Evolutionary conservation across 306 rosid genomes (phyloP), one percentile per base, ranked within the genome.

Genomic region (Luffa acutangula): DNA sequence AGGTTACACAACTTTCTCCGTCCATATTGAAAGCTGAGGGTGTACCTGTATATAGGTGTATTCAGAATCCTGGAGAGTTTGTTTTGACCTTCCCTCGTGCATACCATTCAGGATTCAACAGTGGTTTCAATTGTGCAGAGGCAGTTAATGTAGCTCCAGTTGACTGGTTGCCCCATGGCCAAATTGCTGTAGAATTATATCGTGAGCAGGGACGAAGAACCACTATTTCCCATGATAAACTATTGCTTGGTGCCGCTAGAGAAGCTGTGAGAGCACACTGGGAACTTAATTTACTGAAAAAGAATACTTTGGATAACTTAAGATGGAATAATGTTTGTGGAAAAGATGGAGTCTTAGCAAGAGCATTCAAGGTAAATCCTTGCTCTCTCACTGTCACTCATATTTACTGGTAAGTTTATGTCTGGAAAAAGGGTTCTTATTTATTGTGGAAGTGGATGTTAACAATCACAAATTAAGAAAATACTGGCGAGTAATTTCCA

Each of bases 111-210:
- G 99, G 99, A 78, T 96, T 96, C 89, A 96, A 96, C 86, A 90
- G 96, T 39, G 99, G 99, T 83, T 95, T 95, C 96, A 95, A 95
- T 87, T 93, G 97, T 86, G 99, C 99, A 0, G 99, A 96, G 97
- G 99, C 99, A 62, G 99, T 96, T 81, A 96, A 96, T 80, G 99
- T 93, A 18, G 99, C 99, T 83, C 98, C 98, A 76, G 97, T 93
- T 82, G 99, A 96, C 84, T 96, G 98, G 99, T 84, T 95, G 74
- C 98, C 97, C 77, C 98, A 96, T 78, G 99, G 99, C 77, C 96
- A 96, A 89, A 83, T 88, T 79, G 97, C 99, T 73, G 85, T 95
- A 87, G 90, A 89, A 84, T 87, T 91, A 51, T 95, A 95, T 82
- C 89, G 85, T 82, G 89, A 89, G 84, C 99, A 91, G 86, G 88